Base-by-base conservation (phyloP, 2,329 filamentous ascomycete species). In the Aspergillus bombycis region DNA sequence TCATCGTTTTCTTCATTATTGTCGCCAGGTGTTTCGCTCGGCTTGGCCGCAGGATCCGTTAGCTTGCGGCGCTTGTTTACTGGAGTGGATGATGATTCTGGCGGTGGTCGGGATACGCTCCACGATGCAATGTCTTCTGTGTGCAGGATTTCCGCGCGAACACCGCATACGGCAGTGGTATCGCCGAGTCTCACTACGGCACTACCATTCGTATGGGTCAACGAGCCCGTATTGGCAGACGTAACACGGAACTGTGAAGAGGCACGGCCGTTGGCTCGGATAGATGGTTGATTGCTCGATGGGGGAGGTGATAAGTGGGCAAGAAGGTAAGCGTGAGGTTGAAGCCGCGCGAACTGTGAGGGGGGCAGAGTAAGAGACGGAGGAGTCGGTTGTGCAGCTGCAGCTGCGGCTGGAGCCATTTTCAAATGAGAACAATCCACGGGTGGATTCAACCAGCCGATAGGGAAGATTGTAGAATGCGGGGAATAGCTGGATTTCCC, bases 81-180 rank as follows among this genome's bases (percentile, higher is more conserved):
- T n/a, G 55, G 11, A 28, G 26, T 34, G 4, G 59, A 77, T 9
- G 73, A 79, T 72, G 68, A 77, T 71, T 68, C 79, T 7, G 75
- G 72, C 65, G 72, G 70, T 45, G 72, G 65, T 9, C 67, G 68
- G 11, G 75, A 76, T 11, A 80, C 77, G 63, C 70, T 80, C 77
- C 63, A 87, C 71, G 66, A 89, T 81, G 78, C 89, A 63, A 96
- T 92, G 74, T 92, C 88, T 57, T 86, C 85, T 3, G 91, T 89
- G 55, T 89, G 84, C 30, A 99, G 83, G 8, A 96, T 89, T 80
- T 99, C 95, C 58, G 86, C 94, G 52, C 94, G 88, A 23, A 99
- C 88, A 62, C 94, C 95, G 75, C 94, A 97, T 43, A 99, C 94
- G n/a, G 94, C 92, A 1, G 93, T 93, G 1, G 94, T 98, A 77